Base-by-base conservation (phyloP, 306 rosid species). In the Pyrus pyrifolia region DNA sequence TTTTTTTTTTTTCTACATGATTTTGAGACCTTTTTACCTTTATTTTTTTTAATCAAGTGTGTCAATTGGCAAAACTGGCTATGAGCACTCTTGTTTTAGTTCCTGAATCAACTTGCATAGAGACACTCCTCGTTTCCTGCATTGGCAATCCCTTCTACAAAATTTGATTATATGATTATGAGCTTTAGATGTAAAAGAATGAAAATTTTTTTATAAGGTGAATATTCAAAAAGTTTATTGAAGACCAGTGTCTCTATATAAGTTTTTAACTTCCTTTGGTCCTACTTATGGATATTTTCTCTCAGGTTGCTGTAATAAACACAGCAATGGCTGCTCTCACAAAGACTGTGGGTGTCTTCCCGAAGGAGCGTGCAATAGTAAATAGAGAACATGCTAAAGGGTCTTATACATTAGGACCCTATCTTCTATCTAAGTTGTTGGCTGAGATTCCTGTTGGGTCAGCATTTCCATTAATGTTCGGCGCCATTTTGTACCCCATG, bases 291-390 rank as follows among this genome's bases (percentile, higher is more conserved):
- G 72, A 68, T 79, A 76, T 61, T 73, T 11, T 49, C 62, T 84
- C 76, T 71, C 92, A 95, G 98, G 98, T 90, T 83, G 87, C 98
- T 78, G 97, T 95, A 67, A 95, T 95, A 85, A 95, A 92, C 87
- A 92, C 97, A 15, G 98, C 98, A 69, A 90, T 92, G 97, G 96
- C 97, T 71, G 98, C 98, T 87, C 97, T 95, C 78, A 95, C 96
- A 74, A 95, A 95, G 89, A 95, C 95, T 19, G 84, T 84, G 4
- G 90, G 97, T 31, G 95, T 92, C 73, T 95, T 92, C 84, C 96
- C 98, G 2, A 95, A 88, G 88, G 97, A 95, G 78, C 89, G 91
- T 69, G 86, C 92, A 42, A 92, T 95, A 81, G 98, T 95, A 33
- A 94, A 90, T 53, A 95, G 98, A 88, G 96, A 95, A 85, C 92